Evolutionary conservation across 2,329 filamentous ascomycete species (phyloP).

Genomic region (Dactylellina parvicollis): DNA sequence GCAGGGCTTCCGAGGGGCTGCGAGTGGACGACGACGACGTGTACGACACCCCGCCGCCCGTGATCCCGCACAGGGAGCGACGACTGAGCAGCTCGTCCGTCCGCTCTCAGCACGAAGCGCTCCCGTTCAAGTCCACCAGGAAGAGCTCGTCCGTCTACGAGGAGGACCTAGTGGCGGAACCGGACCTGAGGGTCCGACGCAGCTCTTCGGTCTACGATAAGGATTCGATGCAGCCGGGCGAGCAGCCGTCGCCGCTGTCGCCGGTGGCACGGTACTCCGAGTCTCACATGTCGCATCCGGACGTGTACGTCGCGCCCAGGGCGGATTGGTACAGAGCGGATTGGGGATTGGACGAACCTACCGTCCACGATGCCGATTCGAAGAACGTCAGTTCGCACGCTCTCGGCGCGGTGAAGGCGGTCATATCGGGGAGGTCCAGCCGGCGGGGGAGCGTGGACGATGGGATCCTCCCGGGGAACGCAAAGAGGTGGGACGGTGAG

Average conservation of each 20-base stretch:
- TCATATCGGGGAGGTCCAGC: slow-evolving; percentile 25
- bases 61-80: slow-evolving; percentile 25
- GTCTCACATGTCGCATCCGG: slow-evolving; percentile 32
- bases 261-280: slow-evolving; percentile 30
- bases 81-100: slow-evolving; percentile 23
- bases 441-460: slow-evolving; percentile 33
- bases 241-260: slow-evolving; percentile 32
- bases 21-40: slow-evolving; percentile 34
- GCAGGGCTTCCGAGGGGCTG: slow-evolving; percentile 23
- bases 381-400: slow-evolving; percentile 32
- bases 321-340: slow-evolving; percentile 45
- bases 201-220: slow-evolving; percentile 36
- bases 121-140: not conserved
- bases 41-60: slow-evolving; percentile 28
- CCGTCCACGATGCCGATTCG: slow-evolving; percentile 8
- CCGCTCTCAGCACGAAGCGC: slow-evolving; percentile 2
- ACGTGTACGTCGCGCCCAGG: slow-evolving; percentile 31
- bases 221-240: slow-evolving; percentile 26
- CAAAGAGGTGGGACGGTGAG: slow-evolving; percentile 2
- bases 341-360: slow-evolving; percentile 29
- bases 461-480: not conserved
- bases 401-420: slow-evolving; percentile 17
- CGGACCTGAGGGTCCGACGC: slow-evolving; percentile 2
- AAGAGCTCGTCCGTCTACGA: slow-evolving; percentile 14
- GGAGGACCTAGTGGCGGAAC: not conserved